phyloP scores from a whole-genome alignment of 345 rosid genomes.

The Salix exigua region DNA sequence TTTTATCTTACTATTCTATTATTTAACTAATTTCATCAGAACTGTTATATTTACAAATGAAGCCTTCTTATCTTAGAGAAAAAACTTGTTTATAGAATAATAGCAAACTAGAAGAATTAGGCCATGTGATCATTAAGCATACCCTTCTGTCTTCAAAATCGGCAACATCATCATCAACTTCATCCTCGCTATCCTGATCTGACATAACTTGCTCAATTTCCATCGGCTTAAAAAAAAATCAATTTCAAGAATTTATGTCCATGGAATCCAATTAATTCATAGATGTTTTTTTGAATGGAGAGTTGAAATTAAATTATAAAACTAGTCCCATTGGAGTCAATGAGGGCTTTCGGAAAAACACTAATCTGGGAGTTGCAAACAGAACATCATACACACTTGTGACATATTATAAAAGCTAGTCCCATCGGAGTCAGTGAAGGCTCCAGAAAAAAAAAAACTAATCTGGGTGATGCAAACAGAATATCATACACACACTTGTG shows the following conservation, averaged over 20 bases:
- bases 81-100: neutral
- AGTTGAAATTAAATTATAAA: neutral
- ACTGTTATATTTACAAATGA: neutral
- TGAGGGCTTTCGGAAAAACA: neutral
- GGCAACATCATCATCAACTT: constrained; percentile 98
- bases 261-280: constrained; percentile 3
- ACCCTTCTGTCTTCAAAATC: constrained; percentile 98
- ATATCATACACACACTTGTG: neutral
- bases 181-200: constrained; percentile 97
- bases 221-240: constrained; percentile 63
- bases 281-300: neutral
- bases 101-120: neutral
- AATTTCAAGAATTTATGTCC: constrained; percentile 7
- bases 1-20: neutral
- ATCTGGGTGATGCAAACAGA: neutral
- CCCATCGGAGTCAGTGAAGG: neutral
- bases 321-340: neutral
- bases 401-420: neutral
- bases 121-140: constrained; percentile 21
- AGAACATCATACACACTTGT: neutral
- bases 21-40: neutral
- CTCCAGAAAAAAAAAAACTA: neutral
- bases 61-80: neutral
- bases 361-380: neutral
- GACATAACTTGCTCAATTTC: constrained; percentile 87